Evolutionary conservation across 768 basidiomycete genomes (phyloP).

Genomic region (Serendipita vermifera): DNA sequence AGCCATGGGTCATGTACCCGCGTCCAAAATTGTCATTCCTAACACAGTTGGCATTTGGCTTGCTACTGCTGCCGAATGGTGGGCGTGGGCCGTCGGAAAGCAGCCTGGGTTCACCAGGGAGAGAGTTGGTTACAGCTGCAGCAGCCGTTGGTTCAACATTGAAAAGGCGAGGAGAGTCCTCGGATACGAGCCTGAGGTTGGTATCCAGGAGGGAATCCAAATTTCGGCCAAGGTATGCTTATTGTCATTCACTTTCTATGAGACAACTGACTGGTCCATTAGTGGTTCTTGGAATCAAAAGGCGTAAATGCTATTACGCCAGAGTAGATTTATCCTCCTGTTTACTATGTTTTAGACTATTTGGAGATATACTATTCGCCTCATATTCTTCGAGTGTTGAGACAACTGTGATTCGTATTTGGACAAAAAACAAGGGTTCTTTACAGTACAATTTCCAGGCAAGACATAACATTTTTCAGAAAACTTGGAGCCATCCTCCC

Average conservation of each 20-base stretch:
- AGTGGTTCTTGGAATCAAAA: slow-evolving; percentile 8
- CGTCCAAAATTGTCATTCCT: slow-evolving; percentile 32
- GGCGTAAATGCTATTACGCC: slow-evolving; percentile 4
- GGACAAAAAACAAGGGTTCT: no score
- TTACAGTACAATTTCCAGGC: no score
- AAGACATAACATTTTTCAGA: no score
- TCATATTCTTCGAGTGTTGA: no score
- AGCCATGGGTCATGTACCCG: slow-evolving; percentile 29
- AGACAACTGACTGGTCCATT: not conserved
- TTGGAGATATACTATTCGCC: no score
- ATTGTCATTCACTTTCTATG: not conserved
- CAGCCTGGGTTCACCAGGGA: slow-evolving; percentile 78
- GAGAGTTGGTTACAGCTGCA: slow-evolving; percentile 69
- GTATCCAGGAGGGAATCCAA: slow-evolving; percentile 76
- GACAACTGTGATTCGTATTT: no score
- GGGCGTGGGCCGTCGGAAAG: slow-evolving; percentile 57
- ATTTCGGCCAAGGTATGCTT: slow-evolving; percentile 56
- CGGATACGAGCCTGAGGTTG: slow-evolving; percentile 86
- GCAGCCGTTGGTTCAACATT: slow-evolving; percentile 79
- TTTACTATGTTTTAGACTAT: no score
- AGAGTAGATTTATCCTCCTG: not conserved
- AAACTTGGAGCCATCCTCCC: no score
- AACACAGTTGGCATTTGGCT: slow-evolving; percentile 52
- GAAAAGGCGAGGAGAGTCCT: slow-evolving; percentile 85
- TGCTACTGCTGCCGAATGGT: slow-evolving; percentile 61